Evolutionary conservation across 371 early-diverging fungal genomes (phyloP).

Genomic region (Mortierella sp.): DNA sequence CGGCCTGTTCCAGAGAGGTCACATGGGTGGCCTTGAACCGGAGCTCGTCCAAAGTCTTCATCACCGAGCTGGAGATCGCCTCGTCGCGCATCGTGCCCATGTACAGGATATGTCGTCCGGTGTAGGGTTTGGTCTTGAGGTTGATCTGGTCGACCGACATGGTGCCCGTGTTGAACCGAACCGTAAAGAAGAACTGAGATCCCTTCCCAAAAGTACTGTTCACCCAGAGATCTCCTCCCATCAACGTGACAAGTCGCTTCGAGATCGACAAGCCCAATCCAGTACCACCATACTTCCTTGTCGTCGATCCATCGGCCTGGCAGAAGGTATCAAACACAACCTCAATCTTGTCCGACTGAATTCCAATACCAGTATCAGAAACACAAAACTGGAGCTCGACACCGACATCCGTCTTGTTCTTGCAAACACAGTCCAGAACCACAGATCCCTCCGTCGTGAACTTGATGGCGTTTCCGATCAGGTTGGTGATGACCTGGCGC

Average conservation of each 20-base stretch:
- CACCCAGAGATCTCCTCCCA: slow-evolving; percentile 88
- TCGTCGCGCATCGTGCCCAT: slow-evolving; percentile 61
- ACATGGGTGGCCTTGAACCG: slow-evolving; percentile 60
- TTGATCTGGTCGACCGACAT: slow-evolving; percentile 58
- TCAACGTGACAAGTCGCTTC: slow-evolving; percentile 76
- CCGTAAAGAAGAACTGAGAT: slow-evolving; percentile 80
- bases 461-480: slow-evolving; percentile 90
- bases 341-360: slow-evolving; percentile 76
- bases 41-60: slow-evolving; percentile 54
- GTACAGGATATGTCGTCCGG: slow-evolving; percentile 62
- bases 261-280: slow-evolving; percentile 90
- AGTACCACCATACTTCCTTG: slow-evolving; percentile 88
- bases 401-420: slow-evolving; percentile 55
- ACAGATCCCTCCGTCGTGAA: slow-evolving; percentile 83
- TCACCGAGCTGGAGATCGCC: slow-evolving; percentile 39
- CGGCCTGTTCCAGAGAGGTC: slow-evolving; percentile 59
- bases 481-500: slow-evolving; percentile 86
- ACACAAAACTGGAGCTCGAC: slow-evolving; percentile 77
- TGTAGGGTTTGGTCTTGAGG: slow-evolving; percentile 62
- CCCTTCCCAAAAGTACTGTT: slow-evolving; percentile 76
- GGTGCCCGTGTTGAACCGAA: slow-evolving; percentile 61
- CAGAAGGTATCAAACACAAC: slow-evolving; percentile 86
- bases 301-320: slow-evolving; percentile 86
- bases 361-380: slow-evolving; percentile 90
- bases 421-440: slow-evolving; percentile 61